Base-by-base conservation (phyloP, 208 protist species). In the Endotrypanum monterogeii region DNA sequence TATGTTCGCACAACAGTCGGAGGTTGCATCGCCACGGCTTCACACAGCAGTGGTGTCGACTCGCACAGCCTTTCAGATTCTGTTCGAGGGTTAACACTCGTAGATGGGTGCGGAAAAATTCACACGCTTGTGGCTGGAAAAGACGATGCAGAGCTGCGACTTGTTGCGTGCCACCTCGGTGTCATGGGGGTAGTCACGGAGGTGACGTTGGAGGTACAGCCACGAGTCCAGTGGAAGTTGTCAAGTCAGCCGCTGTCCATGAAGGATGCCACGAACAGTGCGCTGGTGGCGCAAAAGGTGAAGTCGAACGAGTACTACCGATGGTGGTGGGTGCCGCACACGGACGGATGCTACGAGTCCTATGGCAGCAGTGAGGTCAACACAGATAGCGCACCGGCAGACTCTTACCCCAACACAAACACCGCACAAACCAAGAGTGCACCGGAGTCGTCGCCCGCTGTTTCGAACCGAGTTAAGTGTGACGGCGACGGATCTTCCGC, bases 321-420 rank as follows among this genome's bases (percentile, higher is more conserved):
- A 35, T 90, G 90, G 58, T 94, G 88, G 86, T 94, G 89, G 87
- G 83, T 91, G 65, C 89, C 87, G n/a, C 88, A 94, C 74, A 94
- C 89, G 18, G 71, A 85, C n/a, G 69, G 67, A 20, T 94, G 89
- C 77, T 94, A 88, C 73, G 85, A 94, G 71, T 90, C 89, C 30
- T 83, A 86, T 65, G 85, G 83, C 56, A 70, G 51, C 52, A 28
- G 83, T 18, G 73, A 87, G 65, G 32, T 14, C 65, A 30, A 46
- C 39, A 73, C 44, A 58, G 46, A 48, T 16, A 30, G 20, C 18
- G 73, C 51, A 32, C 18, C 62, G 41, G 18, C 14, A 54, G 16
- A 56, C 28, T 39, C n/a, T 23, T 23, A 35, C 41, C 41, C 5
- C n/a, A n/a, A 44, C 6, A 4, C 39, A 8, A 11, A 11, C 3